These are phyloP conservation scores for Umbelopsis isabellina DNA, from an alignment of 192 early-diverging fungal species.

Conservation along the genomic window DNA sequence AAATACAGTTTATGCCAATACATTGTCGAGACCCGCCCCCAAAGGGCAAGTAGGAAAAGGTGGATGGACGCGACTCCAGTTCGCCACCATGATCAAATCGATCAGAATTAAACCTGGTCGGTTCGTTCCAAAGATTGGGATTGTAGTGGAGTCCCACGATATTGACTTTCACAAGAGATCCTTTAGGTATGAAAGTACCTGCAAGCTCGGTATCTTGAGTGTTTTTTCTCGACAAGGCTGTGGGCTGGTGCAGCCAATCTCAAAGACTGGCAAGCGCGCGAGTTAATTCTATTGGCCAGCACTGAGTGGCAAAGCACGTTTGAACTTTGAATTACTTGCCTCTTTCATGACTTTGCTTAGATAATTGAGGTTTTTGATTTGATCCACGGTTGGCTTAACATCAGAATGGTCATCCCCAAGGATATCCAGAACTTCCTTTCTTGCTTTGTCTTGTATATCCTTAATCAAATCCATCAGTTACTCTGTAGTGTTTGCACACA, in stretches of 20 bases:
- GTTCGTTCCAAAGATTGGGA: neutral
- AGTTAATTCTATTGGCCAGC: neutral
- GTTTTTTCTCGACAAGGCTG: neutral
- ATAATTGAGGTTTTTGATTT: conserved; percentile 55
- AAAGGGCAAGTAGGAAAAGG: conserved; percentile 6
- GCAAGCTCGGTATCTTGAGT: conserved; percentile 30
- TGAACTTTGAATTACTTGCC: conserved; percentile 2
- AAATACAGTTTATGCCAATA: neutral
- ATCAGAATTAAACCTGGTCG: conserved; percentile 15
- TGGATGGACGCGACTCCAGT: neutral
- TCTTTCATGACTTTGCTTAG: conserved; percentile 57
- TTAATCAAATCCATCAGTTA: neutral
- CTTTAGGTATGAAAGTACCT: conserved; percentile 34
- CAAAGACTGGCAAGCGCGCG: neutral
- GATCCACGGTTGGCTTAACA: conserved; percentile 49
- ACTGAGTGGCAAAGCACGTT: neutral
- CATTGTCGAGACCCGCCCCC: conserved; percentile 14
- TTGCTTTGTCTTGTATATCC: conserved; percentile 59
- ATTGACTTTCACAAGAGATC: conserved; percentile 46
- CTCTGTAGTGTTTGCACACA: neutral
- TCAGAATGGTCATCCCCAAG: conserved; percentile 58
- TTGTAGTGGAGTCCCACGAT: conserved; percentile 47
- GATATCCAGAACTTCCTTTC: conserved; percentile 52
- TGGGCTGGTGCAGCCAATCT: conserved; percentile 17
- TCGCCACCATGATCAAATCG: conserved; percentile 20